Conservation (phyloP, 2,329 filamentous ascomycete genomes). For the Colletotrichum sublineola region DNA sequence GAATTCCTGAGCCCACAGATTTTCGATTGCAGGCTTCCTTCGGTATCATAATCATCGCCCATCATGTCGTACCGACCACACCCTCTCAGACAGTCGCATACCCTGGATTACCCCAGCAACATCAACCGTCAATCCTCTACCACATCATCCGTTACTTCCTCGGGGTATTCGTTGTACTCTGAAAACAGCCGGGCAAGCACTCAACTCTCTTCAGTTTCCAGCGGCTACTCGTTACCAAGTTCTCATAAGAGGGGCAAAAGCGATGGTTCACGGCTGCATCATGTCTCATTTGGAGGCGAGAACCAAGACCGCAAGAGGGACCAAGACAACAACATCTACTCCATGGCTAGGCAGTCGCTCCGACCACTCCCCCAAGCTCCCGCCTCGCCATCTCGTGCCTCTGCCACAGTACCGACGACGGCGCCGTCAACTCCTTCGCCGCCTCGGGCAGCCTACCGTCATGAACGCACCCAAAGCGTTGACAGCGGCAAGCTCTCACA, state of each 20-base stretch:
- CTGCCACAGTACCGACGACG: slow-evolving; percentile 48
- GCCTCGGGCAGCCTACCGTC: slow-evolving; percentile 56
- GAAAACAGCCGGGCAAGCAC: slow-evolving; percentile 76
- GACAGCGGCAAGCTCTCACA: slow-evolving; percentile 70
- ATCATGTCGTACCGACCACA: slow-evolving; percentile 70
- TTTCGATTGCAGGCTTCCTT: slow-evolving; percentile 46
- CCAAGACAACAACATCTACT: slow-evolving; percentile 74
- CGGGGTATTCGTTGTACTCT: slow-evolving; percentile 72
- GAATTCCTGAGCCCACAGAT: slow-evolving; percentile 44
- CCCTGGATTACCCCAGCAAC: slow-evolving; percentile 59
- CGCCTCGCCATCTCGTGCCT: slow-evolving; percentile 54
- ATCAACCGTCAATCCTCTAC: slow-evolving; percentile 76
- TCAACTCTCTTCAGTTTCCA: slow-evolving; percentile 79
- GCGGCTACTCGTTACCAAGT: slow-evolving; percentile 61
- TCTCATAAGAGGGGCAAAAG: slow-evolving; percentile 82
- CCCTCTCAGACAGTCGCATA: slow-evolving; percentile 69
- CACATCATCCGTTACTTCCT: slow-evolving; percentile 78
- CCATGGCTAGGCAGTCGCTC: slow-evolving; percentile 80
- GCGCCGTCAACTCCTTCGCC: slow-evolving; percentile 46
- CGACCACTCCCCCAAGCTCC: slow-evolving; percentile 80
- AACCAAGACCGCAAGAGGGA: slow-evolving; percentile 52
- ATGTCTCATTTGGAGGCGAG: slow-evolving; percentile 51
- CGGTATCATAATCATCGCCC: slow-evolving; percentile 44
- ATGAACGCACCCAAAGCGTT: slow-evolving; percentile 74
- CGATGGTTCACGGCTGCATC: slow-evolving; percentile 71